Conservation (phyloP, 208 protist species). For the Leishmania braziliensis region DNA sequence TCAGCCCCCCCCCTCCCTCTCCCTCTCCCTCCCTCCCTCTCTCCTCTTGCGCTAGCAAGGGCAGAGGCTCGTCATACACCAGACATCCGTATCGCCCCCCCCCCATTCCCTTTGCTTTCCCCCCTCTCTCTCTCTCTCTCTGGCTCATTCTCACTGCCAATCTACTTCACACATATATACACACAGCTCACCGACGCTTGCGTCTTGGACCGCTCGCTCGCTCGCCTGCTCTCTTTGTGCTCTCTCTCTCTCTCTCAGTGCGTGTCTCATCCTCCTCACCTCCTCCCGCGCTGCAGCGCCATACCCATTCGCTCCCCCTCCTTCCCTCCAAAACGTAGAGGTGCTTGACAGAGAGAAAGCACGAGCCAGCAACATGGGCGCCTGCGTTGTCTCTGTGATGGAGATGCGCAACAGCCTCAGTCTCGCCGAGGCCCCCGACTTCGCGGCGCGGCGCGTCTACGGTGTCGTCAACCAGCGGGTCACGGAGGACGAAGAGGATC, state of each 20-base stretch:
- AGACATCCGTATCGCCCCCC: background rate
- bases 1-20: background rate
- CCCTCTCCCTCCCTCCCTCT: background rate
- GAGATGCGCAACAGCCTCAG: slow-evolving; percentile 32
- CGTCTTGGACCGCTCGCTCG: no score
- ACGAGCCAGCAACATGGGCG: slow-evolving; percentile 44
- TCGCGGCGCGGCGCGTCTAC: slow-evolving; percentile 32
- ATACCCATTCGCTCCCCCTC: background rate
- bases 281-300: background rate
- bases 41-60: background rate
- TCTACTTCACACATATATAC: no score
- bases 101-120: background rate
- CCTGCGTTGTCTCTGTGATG: slow-evolving; percentile 51
- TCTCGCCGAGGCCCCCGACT: slow-evolving; percentile 30
- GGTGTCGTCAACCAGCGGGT: slow-evolving; percentile 45
- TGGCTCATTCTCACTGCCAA: no score
- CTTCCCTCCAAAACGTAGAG: background rate
- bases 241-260: background rate
- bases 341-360: background rate
- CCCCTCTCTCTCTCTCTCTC: background rate
- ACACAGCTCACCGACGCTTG: no score
- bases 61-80: background rate
- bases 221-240: no score
- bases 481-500: slow-evolving; percentile 42
- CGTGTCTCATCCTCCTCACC: no score